Conservation (phyloP, 2,329 filamentous ascomycete genomes). For the Fusarium abutilonis region DNA sequence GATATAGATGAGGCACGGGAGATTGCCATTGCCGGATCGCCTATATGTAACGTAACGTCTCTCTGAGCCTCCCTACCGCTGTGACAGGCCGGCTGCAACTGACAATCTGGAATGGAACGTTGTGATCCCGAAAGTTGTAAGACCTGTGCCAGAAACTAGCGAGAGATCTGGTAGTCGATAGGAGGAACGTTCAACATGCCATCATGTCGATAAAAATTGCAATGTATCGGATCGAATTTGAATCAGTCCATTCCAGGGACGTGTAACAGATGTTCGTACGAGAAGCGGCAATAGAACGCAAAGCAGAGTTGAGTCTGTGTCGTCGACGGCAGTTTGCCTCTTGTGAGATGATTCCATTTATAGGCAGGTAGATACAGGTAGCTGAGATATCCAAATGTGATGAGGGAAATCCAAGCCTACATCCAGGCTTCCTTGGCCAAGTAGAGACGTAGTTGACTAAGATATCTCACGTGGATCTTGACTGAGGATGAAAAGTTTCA, state of each 20-base stretch:
- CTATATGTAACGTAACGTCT: conserved; percentile 32
- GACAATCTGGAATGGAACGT: conserved; percentile 24
- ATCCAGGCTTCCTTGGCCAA: not conserved
- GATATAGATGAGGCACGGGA: conserved; percentile 20
- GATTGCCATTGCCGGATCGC: conserved; percentile 24
- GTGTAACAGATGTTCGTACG: not conserved
- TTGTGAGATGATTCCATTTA: too few relatives aligned
- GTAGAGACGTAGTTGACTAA: not conserved
- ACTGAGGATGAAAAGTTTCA: not conserved
- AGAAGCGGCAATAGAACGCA: not conserved
- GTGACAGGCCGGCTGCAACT: conserved; percentile 21
- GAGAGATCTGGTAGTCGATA: conserved; percentile 31
- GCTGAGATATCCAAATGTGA: too few relatives aligned
- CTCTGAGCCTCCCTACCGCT: conserved; percentile 18
- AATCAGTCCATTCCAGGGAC: not conserved
- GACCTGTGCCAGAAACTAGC: conserved; percentile 29
- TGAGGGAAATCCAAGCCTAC: too few relatives aligned
- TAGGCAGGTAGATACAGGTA: too few relatives aligned
- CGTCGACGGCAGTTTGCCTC: conserved; percentile 2
- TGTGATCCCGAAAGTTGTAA: conserved; percentile 26
- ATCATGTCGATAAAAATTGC: conserved; percentile 5
- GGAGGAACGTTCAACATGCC: not conserved
- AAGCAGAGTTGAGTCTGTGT: conserved; percentile 3
- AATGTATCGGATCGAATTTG: not conserved
- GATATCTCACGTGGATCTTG: conserved; percentile 6